phyloP scores from a whole-genome alignment of 108 stramenopile species.

The Parietichytrium sp. region DNA sequence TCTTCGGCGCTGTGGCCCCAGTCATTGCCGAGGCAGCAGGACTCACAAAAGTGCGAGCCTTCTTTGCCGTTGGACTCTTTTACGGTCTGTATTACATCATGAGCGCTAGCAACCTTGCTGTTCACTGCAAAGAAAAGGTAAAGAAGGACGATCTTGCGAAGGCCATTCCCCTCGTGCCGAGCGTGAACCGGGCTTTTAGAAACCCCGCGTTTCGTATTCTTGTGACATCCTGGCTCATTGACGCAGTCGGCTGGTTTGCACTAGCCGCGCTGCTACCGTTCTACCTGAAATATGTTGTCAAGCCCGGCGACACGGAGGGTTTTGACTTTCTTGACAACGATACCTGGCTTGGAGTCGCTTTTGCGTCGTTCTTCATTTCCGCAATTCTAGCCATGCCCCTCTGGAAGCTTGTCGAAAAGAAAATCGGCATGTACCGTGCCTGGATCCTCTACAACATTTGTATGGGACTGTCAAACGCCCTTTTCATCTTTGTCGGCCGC shows the following conservation, averaged over 20 bases:
- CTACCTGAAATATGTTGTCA: slow-evolving; percentile 42
- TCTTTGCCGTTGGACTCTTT: background rate
- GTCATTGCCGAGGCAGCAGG: background rate
- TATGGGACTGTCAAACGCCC: slow-evolving; percentile 37
- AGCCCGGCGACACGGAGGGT: background rate
- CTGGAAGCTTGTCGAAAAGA: slow-evolving; percentile 27
- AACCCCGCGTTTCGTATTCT: slow-evolving; percentile 39
- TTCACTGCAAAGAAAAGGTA: background rate
- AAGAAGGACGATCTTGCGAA: background rate
- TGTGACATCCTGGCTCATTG: slow-evolving; percentile 9
- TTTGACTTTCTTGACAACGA: slow-evolving; percentile 3
- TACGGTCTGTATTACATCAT: background rate
- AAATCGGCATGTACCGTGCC: slow-evolving; percentile 33
- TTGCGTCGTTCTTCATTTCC: slow-evolving; percentile 28
- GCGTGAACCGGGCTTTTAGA: slow-evolving; percentile 33
- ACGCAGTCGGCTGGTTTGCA: slow-evolving; percentile 22
- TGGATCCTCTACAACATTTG: slow-evolving; percentile 40
- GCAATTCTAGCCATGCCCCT: slow-evolving; percentile 41
- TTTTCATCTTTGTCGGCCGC: slow-evolving; percentile 14
- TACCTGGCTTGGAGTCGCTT: slow-evolving; percentile 27
- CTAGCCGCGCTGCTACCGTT: slow-evolving; percentile 37
- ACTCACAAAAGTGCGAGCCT: background rate
- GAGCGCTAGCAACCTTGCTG: background rate
- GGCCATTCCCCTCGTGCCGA: slow-evolving; percentile 6
- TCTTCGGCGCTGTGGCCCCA: slow-evolving; percentile 35